These are phyloP conservation scores for Trametes versicolor DNA, from an alignment of 1,284 basidiomycete genomes.

Conservation along the genomic window DNA sequence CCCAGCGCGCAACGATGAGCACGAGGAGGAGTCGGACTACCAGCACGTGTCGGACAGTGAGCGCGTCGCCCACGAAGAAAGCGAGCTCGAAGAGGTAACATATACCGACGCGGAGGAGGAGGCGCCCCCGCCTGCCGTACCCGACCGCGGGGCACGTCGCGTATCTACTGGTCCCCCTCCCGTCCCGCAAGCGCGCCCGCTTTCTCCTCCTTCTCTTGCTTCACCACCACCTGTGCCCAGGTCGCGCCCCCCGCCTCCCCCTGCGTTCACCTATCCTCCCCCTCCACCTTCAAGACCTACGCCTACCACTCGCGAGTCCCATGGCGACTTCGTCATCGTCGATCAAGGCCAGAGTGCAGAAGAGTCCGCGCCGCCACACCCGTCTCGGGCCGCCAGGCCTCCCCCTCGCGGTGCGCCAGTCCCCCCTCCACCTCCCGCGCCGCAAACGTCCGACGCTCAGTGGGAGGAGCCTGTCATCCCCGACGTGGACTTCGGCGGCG, in stretches of 20 bases:
- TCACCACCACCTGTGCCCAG: constrained; percentile 29
- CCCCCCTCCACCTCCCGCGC: constrained; percentile 43
- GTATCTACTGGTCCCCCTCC: constrained; percentile 35
- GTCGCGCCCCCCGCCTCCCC: constrained; percentile 26
- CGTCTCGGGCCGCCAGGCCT: constrained; percentile 50
- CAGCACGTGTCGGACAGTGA: constrained; percentile 65
- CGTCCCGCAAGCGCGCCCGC: constrained; percentile 34
- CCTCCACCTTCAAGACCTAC: constrained; percentile 44
- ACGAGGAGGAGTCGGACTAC: constrained; percentile 53
- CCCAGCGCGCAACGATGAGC: constrained; percentile 50
- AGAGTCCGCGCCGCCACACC: constrained; percentile 54
- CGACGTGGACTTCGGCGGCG: constrained; percentile 48
- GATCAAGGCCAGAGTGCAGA: constrained; percentile 38
- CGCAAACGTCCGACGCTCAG: constrained; percentile 27
- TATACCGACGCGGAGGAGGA: constrained; percentile 62
- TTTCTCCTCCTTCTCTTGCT: constrained; percentile 28
- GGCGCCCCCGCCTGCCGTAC: constrained; percentile 56
- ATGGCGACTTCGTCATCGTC: constrained; percentile 40
- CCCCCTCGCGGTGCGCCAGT: constrained; percentile 47
- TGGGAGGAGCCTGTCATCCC: constrained; percentile 43
- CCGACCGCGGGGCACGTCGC: constrained; percentile 48
- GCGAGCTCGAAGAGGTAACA: constrained; percentile 70
- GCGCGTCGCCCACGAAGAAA: constrained; percentile 71
- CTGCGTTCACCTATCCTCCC: constrained; percentile 37
- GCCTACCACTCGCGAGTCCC: constrained; percentile 52